phyloP scores from a whole-genome alignment of 2,329 filamentous ascomycete species.

The Diaporthe sp. region DNA sequence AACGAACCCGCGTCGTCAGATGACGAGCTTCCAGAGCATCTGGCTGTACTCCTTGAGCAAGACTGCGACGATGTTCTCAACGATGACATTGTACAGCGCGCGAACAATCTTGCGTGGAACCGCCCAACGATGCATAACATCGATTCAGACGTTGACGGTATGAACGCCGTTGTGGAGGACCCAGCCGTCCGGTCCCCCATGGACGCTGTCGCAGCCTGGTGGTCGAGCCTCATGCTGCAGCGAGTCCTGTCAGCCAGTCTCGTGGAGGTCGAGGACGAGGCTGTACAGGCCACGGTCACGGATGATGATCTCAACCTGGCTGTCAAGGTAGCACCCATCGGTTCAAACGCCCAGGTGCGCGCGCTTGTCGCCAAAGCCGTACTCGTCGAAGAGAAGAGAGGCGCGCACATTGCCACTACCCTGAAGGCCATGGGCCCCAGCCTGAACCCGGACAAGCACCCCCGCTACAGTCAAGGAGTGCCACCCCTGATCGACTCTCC shows the following conservation, averaged over 20 bases:
- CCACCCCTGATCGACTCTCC: conserved; percentile 63
- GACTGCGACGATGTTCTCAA: conserved; percentile 88
- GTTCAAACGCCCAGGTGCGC: conserved; percentile 78
- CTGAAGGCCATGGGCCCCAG: conserved; percentile 65
- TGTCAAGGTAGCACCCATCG: conserved; percentile 80
- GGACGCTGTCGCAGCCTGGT: conserved; percentile 93
- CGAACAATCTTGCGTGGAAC: conserved; percentile 93
- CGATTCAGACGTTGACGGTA: conserved; percentile 74
- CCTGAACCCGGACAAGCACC: conserved; percentile 52
- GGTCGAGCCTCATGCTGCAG: conserved; percentile 82
- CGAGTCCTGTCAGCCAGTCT: conserved; percentile 76
- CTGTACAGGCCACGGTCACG: conserved; percentile 53
- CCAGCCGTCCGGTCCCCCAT: conserved; percentile 87
- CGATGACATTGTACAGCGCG: conserved; percentile 83
- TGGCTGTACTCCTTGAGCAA: conserved; percentile 81
- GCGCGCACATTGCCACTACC: conserved; percentile 69
- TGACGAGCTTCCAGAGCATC: conserved; percentile 81
- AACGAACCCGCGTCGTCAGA: conserved; percentile 61
- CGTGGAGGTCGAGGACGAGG: conserved; percentile 63
- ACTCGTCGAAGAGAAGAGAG: conserved; percentile 67
- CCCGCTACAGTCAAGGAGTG: conserved; percentile 48
- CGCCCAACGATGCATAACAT: conserved; percentile 78
- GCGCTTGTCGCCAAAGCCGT: conserved; percentile 72
- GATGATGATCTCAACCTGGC: conserved; percentile 75
- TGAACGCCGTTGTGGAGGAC: conserved; percentile 89